Conservation (phyloP, 1,139 yeast species). For the Hemisphaericaspora lyxosophila region DNA sequence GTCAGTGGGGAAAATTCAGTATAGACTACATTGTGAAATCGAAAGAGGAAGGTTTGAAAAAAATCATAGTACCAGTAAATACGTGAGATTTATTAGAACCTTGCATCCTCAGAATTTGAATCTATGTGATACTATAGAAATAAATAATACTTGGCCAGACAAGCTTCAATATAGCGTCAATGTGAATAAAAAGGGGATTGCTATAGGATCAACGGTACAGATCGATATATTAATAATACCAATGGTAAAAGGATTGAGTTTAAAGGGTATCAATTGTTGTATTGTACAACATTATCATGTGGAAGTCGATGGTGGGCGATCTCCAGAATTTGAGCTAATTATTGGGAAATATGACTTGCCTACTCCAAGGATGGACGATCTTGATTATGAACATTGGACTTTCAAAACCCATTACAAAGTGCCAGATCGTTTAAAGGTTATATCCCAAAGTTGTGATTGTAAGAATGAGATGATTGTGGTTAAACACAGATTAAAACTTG, state of each 20-base stretch:
- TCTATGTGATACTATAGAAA: constrained; percentile 54
- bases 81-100: constrained; percentile 46
- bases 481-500: constrained; percentile 59
- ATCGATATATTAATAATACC: constrained; percentile 58
- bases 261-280: constrained; percentile 48
- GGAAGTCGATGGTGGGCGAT: constrained; percentile 33
- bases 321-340: constrained; percentile 45
- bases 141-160: constrained; percentile 64
- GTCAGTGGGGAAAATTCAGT: constrained; percentile 53
- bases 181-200: constrained; percentile 56
- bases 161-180: constrained; percentile 64
- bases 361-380: constrained; percentile 26
- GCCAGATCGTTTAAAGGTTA: constrained; percentile 50
- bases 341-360: constrained; percentile 30
- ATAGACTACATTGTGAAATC: constrained; percentile 53
- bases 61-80: constrained; percentile 33
- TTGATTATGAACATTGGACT: constrained; percentile 50
- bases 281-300: constrained; percentile 53
- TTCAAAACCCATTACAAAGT: constrained; percentile 48
- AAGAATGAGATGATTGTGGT: constrained; percentile 51
- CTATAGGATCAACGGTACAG: constrained; percentile 58
- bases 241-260: constrained; percentile 52
- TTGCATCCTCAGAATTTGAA: constrained; percentile 51
- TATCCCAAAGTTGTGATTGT: constrained; percentile 60
- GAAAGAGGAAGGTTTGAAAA: constrained; percentile 55